Evolutionary conservation across 2,329 filamentous ascomycete genomes (phyloP).

Genomic region (Cercospora berteroae): DNA sequence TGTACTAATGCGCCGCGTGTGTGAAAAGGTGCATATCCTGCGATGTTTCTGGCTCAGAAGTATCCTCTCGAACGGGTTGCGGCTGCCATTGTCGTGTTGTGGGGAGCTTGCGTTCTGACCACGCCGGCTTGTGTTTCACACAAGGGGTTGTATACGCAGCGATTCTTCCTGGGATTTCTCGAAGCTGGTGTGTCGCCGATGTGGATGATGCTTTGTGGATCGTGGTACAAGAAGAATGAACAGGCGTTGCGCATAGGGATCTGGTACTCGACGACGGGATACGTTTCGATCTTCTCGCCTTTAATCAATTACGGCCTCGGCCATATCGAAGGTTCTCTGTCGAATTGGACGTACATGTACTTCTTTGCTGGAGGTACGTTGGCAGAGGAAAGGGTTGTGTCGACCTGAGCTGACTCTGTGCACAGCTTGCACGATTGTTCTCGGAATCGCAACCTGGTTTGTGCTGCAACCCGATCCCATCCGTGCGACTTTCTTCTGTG

Average conservation of each 20-base stretch:
- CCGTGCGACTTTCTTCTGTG: conserved; percentile 43
- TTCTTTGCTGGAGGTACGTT: conserved; percentile 39
- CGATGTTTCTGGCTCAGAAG: conserved; percentile 45
- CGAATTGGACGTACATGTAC: conserved; percentile 33
- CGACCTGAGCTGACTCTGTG: neutral
- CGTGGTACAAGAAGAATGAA: conserved; percentile 32
- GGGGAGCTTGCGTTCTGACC: conserved; percentile 41
- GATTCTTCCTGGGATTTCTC: conserved; percentile 57
- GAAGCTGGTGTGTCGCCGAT: conserved; percentile 47
- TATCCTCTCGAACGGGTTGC: conserved; percentile 50
- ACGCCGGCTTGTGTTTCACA: conserved; percentile 44
- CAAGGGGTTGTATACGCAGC: conserved; percentile 44
- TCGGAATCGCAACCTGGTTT: conserved; percentile 42
- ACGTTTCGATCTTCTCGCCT: conserved; percentile 48
- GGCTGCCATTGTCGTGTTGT: conserved; percentile 39
- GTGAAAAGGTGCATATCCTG: conserved; percentile 41
- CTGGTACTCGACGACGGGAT: conserved; percentile 44
- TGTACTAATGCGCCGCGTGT: neutral
- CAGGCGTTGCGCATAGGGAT: conserved; percentile 31
- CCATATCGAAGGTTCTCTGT: conserved; percentile 39
- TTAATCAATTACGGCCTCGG: conserved; percentile 52
- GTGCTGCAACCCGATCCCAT: conserved; percentile 45
- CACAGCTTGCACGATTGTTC: conserved; percentile 41
- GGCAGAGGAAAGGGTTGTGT: neutral
- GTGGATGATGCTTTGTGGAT: conserved; percentile 20